Conservation (phyloP, 2,329 filamentous ascomycete genomes). For the Pseudopyrenochaeta lycopersici region DNA sequence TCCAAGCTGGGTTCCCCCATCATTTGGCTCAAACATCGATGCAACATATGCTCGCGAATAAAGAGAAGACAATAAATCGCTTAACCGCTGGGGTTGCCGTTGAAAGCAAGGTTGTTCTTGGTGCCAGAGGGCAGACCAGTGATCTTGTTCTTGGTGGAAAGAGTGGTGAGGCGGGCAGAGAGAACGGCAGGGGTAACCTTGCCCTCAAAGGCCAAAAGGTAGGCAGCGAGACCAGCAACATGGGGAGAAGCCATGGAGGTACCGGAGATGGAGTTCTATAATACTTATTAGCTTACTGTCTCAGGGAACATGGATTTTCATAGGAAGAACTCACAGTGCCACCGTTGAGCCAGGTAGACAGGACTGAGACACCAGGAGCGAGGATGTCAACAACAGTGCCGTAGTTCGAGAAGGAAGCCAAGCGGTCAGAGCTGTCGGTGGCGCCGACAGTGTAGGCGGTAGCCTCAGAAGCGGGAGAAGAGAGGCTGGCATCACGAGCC, state of each 20-base stretch:
- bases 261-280: constrained; percentile 64
- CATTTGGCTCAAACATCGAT: background rate
- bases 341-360: constrained; percentile 59
- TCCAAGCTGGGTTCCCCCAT: background rate
- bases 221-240: constrained; percentile 74
- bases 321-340: constrained; percentile 38
- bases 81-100: constrained; percentile 53
- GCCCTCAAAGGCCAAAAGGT: constrained; percentile 66
- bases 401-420: constrained; percentile 53
- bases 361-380: constrained; percentile 52
- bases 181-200: constrained; percentile 59
- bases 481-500: constrained; percentile 39
- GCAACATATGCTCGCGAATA: background rate
- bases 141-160: constrained; percentile 54
- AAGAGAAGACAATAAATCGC: background rate
- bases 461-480: constrained; percentile 50
- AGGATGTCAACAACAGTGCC: constrained; percentile 50
- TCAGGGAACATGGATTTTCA: background rate
- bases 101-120: constrained; percentile 65
- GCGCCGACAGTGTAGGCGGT: constrained; percentile 53
- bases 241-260: constrained; percentile 76
- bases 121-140: constrained; percentile 57
- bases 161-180: constrained; percentile 56
- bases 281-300: constrained; percentile 10
- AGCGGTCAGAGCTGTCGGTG: constrained; percentile 46